Conservation (phyloP, 257 asterid species). For the Solanum ossicruentum region DNA sequence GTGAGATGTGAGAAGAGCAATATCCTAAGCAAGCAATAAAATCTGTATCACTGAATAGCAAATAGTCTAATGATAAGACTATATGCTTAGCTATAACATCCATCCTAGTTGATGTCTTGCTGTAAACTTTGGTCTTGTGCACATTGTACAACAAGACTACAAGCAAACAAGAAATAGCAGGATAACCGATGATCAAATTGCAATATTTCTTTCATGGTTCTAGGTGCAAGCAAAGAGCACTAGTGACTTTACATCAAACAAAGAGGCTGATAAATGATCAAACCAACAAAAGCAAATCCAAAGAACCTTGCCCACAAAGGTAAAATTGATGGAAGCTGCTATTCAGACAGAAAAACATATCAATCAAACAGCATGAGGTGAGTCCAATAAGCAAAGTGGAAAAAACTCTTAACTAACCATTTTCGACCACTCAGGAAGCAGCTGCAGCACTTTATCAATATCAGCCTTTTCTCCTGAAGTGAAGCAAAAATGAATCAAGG, state of each 20-base stretch:
- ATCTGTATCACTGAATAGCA: neutral
- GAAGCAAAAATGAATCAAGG: neutral
- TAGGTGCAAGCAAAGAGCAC: neutral
- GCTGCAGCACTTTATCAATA: slow-evolving; percentile 46
- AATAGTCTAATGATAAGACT: neutral
- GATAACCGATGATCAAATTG: neutral
- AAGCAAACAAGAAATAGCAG: neutral
- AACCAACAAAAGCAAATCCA: neutral
- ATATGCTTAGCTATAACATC: neutral
- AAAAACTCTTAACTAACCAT: slow-evolving; percentile 30
- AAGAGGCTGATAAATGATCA: neutral
- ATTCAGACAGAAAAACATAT: neutral
- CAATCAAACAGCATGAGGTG: neutral
- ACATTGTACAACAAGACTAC: neutral
- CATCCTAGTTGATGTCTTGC: neutral
- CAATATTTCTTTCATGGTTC: neutral
- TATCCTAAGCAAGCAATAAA: neutral
- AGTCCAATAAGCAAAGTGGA: neutral
- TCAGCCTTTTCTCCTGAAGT: slow-evolving; percentile 42
- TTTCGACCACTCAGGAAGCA: slow-evolving; percentile 76
- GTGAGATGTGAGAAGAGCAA: neutral
- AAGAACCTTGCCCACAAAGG: neutral
- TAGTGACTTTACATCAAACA: neutral
- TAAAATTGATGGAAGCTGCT: neutral
- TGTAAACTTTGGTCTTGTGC: neutral